Evolutionary conservation across 306 rosid genomes (phyloP).

Genomic region (Dalbergia oliveri): DNA sequence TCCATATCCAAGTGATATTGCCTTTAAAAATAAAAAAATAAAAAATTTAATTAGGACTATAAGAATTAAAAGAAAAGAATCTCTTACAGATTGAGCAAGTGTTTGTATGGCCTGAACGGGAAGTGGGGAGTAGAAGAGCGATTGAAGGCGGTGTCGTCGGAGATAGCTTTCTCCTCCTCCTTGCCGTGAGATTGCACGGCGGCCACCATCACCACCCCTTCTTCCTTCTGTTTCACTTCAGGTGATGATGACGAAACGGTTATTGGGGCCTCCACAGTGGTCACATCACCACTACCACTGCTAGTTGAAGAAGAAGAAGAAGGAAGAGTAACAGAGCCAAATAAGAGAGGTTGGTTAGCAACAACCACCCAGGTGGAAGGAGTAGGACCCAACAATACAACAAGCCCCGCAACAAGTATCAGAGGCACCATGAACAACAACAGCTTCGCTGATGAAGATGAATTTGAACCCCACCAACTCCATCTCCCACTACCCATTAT

Average conservation of each 20-base stretch:
- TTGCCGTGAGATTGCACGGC: constrained; percentile 32
- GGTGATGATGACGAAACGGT: background rate
- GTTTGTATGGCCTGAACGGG: constrained; percentile 47
- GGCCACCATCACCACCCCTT: constrained; percentile 48
- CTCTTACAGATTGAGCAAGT: constrained; percentile 55
- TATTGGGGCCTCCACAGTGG: constrained; percentile 4
- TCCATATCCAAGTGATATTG: background rate
- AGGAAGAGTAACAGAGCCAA: constrained; percentile 39
- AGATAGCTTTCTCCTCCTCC: constrained; percentile 55
- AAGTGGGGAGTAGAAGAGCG: constrained; percentile 65
- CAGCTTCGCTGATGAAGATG: constrained; percentile 50
- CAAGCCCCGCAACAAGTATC: constrained; percentile 59
- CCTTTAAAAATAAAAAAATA: background rate
- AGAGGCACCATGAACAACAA: constrained; percentile 65
- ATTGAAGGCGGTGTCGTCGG: constrained; percentile 58
- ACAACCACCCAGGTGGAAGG: constrained; percentile 50
- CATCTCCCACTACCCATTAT: constrained; percentile 43
- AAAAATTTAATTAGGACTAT: background rate
- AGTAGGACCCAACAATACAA: constrained; percentile 64
- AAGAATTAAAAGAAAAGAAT: background rate
- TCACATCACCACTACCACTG: background rate
- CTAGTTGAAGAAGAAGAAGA: constrained; percentile 31
- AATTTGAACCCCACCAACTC: constrained; percentile 35
- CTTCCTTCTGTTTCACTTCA: constrained; percentile 8
- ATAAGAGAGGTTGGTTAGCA: constrained; percentile 30